Evolutionary conservation across 257 asterid genomes (phyloP), one percentile per base, ranked within the genome.

Genomic region (Linaria vulgaris): DNA sequence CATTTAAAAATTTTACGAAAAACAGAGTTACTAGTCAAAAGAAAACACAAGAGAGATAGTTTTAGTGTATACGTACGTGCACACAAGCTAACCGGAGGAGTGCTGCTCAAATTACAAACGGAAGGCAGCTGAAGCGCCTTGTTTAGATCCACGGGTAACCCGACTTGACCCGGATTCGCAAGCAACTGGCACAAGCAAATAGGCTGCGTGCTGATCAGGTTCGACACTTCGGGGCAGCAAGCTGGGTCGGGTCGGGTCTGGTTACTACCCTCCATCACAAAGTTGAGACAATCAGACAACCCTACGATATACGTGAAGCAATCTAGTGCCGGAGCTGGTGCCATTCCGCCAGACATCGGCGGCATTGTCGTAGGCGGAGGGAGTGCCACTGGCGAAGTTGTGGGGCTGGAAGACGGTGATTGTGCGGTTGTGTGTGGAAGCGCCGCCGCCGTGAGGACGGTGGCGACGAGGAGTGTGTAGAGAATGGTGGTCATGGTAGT

Each of bases 181-280:
- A 87, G 76, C 59, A 90, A 74, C 59, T 82, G 72, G 27, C 97
- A 90, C 77, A 90, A 47, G 60, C 97, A 90, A 2, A 79, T 50
- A 0, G 97, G 97, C 41, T 82, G 78, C 1, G 79, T 77, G 22
- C 68, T 70, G 13, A 90, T 76, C 79, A 88, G 20, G 2, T 71
- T 74, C 0, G 79, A 59, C 41, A 90, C 75, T 75, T 79, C 89
- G 21, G 90, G 85, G 78, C 96, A 85, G 81, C 95, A 90, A 0
- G 72, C 83, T 1, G 56, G 60, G 8, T 83, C 96, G 1, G 97
- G 96, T 54, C 76, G 69, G 0, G 82, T 83, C 78, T 80, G 64
- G 37, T 79, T 83, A 75, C 95, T 90, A 12, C 85, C 91, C 0
- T 41, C 43, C 66, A 55, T 66, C 48, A 90, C 96, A 17, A 70